These are phyloP conservation scores for Fraxinus baroniana DNA, from an alignment of 305 asterid species.

Conservation along the genomic window DNA sequence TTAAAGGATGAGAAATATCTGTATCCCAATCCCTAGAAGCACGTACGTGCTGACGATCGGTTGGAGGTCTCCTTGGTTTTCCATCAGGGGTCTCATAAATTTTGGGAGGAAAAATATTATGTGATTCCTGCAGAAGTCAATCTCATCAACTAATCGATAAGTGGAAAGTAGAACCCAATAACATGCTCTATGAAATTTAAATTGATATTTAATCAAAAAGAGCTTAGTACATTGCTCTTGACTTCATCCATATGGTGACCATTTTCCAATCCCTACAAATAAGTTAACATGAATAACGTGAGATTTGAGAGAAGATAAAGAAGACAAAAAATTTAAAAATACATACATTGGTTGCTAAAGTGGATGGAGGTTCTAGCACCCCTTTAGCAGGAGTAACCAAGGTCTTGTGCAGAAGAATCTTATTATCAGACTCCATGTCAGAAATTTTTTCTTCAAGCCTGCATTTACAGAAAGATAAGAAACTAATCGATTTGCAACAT, in stretches of 20 bases:
- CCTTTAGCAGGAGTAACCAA: conserved; percentile 58
- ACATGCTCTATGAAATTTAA: conserved; percentile 14
- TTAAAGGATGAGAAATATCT: conserved; percentile 9
- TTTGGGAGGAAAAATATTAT: conserved; percentile 48
- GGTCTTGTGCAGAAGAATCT: conserved; percentile 84
- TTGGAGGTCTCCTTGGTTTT: conserved; percentile 79
- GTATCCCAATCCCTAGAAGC: conserved; percentile 20
- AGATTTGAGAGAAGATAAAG: conserved; percentile 21
- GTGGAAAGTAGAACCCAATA: conserved; percentile 12
- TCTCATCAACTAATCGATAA: not conserved
- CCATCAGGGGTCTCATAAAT: conserved; percentile 74
- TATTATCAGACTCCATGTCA: conserved; percentile 88
- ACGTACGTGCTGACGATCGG: conserved; percentile 74
- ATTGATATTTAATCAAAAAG: conserved; percentile 14
- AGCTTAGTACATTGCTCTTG: conserved; percentile 46
- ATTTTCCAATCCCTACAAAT: conserved; percentile 68
- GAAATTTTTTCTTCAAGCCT: conserved; percentile 90
- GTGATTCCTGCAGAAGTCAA: conserved; percentile 58
- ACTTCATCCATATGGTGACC: conserved; percentile 71
- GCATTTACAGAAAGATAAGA: conserved; percentile 15
- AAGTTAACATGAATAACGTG: conserved; percentile 24
- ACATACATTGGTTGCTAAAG: conserved; percentile 50
- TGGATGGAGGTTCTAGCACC: conserved; percentile 44
- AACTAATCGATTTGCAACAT: not conserved
- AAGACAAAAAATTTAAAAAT: conserved; percentile 13